Evolutionary conservation across 805 yeast genomes (phyloP).

Genomic region (Ogataea trehaloabstinens): DNA sequence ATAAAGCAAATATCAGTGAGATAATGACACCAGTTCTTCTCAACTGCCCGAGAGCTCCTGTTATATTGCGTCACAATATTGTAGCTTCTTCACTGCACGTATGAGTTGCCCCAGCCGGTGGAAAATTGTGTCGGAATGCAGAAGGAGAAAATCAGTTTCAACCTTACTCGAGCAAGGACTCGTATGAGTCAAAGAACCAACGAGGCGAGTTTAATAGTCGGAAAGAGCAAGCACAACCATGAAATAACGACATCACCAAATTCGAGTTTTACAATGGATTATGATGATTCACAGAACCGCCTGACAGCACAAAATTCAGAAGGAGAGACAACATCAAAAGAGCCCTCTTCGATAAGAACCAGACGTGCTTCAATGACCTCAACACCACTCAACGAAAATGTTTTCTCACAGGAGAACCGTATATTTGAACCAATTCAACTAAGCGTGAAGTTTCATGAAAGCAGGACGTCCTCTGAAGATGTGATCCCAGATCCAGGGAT

Average conservation of each 20-base stretch:
- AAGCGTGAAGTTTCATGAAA: slow-evolving; percentile 64
- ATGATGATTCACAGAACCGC: not conserved
- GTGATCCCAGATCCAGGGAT: slow-evolving; percentile 61
- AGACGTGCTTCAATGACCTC: not conserved
- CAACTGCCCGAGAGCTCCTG: too few species aligned
- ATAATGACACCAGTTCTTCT: too few species aligned
- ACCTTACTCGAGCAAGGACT: slow-evolving; percentile 25
- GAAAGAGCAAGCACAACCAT: slow-evolving; percentile 21
- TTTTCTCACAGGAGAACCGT: not conserved
- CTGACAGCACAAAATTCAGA: not conserved
- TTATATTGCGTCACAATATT: too few species aligned
- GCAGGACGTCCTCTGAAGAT: slow-evolving; percentile 52
- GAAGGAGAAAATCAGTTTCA: slow-evolving; percentile 25
- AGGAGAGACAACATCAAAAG: not conserved
- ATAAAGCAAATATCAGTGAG: too few species aligned
- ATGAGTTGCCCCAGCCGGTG: too few species aligned
- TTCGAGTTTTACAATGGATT: slow-evolving; percentile 5
- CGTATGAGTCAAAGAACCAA: slow-evolving; percentile 32
- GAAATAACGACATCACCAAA: slow-evolving; percentile 16
- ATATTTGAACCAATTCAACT: slow-evolving; percentile 37
- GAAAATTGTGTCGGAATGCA: slow-evolving; percentile 16
- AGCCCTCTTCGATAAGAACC: not conserved
- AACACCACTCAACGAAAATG: not conserved
- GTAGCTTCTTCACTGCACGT: too few species aligned
- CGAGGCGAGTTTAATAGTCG: slow-evolving; percentile 34